Evolutionary conservation across 2,329 filamentous ascomycete genomes (phyloP).

Genomic region (Diplodia seriata): DNA sequence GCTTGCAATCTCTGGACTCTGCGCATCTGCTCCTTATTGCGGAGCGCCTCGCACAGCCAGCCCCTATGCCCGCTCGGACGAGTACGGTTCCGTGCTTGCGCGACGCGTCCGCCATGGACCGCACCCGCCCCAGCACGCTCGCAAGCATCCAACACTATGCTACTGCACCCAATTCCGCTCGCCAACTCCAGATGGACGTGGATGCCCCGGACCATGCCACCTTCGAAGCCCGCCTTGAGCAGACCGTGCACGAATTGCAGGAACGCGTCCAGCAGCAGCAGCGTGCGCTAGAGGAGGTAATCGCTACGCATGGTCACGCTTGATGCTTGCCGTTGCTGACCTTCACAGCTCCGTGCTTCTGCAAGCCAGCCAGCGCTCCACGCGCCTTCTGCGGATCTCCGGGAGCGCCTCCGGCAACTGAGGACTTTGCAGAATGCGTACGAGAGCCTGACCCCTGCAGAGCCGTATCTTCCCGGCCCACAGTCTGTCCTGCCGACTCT

Average conservation of each 20-base stretch:
- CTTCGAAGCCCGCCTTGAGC: slow-evolving; percentile 66
- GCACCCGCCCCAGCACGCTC: slow-evolving; percentile 17
- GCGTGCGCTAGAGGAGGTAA: slow-evolving; percentile 55
- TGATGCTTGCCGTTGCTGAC: background rate
- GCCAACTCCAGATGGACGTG: slow-evolving; percentile 46
- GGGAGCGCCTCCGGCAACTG: slow-evolving; percentile 54
- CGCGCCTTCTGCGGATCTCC: slow-evolving; percentile 45
- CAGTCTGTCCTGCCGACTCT: slow-evolving; percentile 75
- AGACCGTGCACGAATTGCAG: slow-evolving; percentile 72
- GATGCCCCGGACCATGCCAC: slow-evolving; percentile 42
- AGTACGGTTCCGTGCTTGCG: slow-evolving; percentile 3
- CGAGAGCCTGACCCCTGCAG: slow-evolving; percentile 64
- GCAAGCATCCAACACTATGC: slow-evolving; percentile 43
- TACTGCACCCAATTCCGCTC: slow-evolving; percentile 37
- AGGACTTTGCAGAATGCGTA: slow-evolving; percentile 69
- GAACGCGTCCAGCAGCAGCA: slow-evolving; percentile 57
- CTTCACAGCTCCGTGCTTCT: slow-evolving; percentile 53
- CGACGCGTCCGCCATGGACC: slow-evolving; percentile 6
- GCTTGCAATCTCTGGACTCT: slow-evolving; percentile 24
- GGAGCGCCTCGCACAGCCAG: slow-evolving; percentile 6
- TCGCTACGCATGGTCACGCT: slow-evolving; percentile 22
- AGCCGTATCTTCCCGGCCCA: slow-evolving; percentile 68
- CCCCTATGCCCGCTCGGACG: background rate
- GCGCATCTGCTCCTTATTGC: background rate
- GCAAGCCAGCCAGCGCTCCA: slow-evolving; percentile 37